Percentiles rank a stretch among this genome's conserved stretches.
phyloP scores from a whole-genome alignment of 2,329 filamentous ascomycete genomes.

The Paraphoma chrysanthemicola region DNA sequence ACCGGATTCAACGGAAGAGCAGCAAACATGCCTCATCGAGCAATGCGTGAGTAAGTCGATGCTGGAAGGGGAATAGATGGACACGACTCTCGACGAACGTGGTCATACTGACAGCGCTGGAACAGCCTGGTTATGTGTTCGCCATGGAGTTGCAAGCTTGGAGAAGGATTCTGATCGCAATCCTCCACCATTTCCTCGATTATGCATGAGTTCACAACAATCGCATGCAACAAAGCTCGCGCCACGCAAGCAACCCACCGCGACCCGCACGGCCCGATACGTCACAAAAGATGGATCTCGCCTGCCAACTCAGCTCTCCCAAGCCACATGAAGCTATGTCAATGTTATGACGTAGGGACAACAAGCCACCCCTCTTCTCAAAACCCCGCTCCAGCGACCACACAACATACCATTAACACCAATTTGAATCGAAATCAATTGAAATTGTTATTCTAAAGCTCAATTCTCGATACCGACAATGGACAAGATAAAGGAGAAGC shows the following conservation, averaged over 20 bases:
- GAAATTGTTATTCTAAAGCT: not conserved
- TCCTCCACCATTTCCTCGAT: not conserved
- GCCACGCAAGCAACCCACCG: not conserved
- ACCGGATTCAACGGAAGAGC: not conserved
- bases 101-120: no score
- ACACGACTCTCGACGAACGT: no score
- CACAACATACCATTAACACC: not conserved
- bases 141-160: no score
- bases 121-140: no score
- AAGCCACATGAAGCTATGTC: slow-evolving; percentile 4
- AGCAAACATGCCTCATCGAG: not conserved
- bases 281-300: not conserved
- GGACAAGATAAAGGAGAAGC: slow-evolving; percentile 47
- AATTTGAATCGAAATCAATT: not conserved
- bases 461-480: slow-evolving; percentile 19
- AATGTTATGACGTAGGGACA: slow-evolving; percentile 5
- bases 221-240: not conserved
- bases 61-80: no score
- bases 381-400: slow-evolving; percentile 1
- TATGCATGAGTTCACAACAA: not conserved
- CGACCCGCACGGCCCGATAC: not conserved
- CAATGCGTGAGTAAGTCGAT: no score
- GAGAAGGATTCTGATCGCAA: no score
- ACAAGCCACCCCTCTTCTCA: not conserved
- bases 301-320: slow-evolving; percentile 6